Percentiles rank a stretch among this genome's conserved stretches.
phyloP scores from a whole-genome alignment of 176 grass and related monocot genomes.

The Calamus simplicifolius region DNA sequence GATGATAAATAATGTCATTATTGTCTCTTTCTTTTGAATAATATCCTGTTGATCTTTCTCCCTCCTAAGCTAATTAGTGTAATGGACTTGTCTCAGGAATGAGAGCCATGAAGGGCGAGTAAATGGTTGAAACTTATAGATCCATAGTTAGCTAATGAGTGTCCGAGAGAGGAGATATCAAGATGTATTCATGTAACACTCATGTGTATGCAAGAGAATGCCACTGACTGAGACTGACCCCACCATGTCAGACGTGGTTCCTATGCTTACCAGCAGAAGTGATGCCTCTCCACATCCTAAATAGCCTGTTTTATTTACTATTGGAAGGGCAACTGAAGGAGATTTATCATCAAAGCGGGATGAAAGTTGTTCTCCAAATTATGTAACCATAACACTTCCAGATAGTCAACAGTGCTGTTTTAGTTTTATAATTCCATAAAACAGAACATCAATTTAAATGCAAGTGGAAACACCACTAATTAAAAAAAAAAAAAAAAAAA shows the following conservation, averaged over 20 bases:
- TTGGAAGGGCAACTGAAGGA: conserved; percentile 14
- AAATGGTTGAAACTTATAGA: conserved; percentile 17
- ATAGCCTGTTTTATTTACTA: conserved; percentile 44
- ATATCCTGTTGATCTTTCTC: too few species aligned
- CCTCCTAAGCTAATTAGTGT: conserved; percentile 1
- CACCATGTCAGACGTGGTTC: conserved; percentile 37
- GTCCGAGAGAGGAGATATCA: conserved; percentile 13
- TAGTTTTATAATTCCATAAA: too few species aligned
- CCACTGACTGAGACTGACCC: conserved; percentile 2
- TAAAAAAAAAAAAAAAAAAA: too few species aligned
- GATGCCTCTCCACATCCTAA: conserved; percentile 12
- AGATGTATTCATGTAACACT: conserved; percentile 23
- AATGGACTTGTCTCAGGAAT: conserved; percentile 16
- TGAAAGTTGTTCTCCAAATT: conserved; percentile 26
- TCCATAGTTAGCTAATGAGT: not conserved
- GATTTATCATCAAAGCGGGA: not conserved
- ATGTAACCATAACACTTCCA: conserved; percentile 21
- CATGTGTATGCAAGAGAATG: conserved; percentile 29
- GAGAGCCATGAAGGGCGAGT: conserved; percentile 23
- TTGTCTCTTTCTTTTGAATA: not conserved
- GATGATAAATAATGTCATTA: not conserved
- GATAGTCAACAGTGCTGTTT: not conserved
- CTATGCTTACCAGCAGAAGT: conserved; percentile 30
- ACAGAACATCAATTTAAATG: too few species aligned
- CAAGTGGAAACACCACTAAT: too few species aligned